A percentile compares a stretch with the other conserved stretches of the same genome.
Evolutionary conservation across 2,329 filamentous ascomycete genomes (phyloP).

Genomic region (Fusarium sp.): DNA sequence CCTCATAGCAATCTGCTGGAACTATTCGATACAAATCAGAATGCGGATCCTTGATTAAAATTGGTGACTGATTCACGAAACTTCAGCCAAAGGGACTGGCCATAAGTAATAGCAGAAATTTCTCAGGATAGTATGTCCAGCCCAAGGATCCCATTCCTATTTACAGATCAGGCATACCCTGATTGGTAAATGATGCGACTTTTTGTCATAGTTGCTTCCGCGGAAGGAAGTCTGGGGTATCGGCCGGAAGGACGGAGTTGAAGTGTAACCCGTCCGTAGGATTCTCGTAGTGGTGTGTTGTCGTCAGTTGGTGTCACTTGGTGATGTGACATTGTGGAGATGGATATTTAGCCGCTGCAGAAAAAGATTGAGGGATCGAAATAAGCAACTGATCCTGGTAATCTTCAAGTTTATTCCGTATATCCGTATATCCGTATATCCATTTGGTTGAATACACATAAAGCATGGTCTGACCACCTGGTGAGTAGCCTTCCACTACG

Average conservation of each 20-base stretch:
- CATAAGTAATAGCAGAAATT: too few species aligned
- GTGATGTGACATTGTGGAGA: not conserved
- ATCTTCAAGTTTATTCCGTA: not conserved
- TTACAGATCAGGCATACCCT: too few species aligned
- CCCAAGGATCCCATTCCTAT: too few species aligned
- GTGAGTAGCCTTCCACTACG: too few species aligned
- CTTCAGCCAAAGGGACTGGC: too few species aligned
- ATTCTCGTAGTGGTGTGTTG: constrained; percentile 9
- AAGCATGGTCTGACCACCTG: too few species aligned
- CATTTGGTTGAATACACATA: not conserved
- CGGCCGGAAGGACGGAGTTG: constrained; percentile 23
- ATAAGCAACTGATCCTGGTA: not conserved
- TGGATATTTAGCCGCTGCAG: not conserved
- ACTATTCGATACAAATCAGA: too few species aligned
- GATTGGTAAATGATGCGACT: not conserved
- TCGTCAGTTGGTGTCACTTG: too few species aligned
- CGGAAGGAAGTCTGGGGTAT: constrained; percentile 9
- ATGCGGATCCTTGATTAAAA: too few species aligned
- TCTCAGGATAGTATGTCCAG: too few species aligned
- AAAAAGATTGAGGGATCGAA: not conserved
- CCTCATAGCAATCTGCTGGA: too few species aligned
- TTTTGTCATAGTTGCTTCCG: not conserved
- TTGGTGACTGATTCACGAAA: too few species aligned
- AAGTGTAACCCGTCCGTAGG: not conserved
- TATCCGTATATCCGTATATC: not conserved